phyloP scores from a whole-genome alignment of 169 alveolate species.

The Cryptosporidium canis region DNA sequence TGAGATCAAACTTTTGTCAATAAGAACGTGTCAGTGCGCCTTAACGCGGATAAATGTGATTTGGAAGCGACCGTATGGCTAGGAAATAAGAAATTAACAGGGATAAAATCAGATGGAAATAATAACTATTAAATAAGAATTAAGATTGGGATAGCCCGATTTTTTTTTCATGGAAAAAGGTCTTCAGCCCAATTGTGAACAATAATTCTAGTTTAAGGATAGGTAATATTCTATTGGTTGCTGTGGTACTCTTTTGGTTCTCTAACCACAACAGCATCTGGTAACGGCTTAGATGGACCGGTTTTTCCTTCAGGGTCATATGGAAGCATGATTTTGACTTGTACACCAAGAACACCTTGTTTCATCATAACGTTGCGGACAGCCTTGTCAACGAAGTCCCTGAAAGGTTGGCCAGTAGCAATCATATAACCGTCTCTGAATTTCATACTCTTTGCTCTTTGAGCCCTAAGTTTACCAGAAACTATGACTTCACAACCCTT shows the following conservation, averaged over 20 bases:
- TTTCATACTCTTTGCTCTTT: constrained; percentile 99
- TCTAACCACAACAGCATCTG: constrained; percentile 95
- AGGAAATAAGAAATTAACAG: neutral
- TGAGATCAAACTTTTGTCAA: neutral
- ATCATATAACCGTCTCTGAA: constrained; percentile 97
- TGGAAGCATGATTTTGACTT: constrained; percentile 96
- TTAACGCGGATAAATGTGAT: neutral
- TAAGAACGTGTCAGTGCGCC: neutral
- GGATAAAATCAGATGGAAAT: neutral
- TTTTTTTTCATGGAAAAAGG: neutral
- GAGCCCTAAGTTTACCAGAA: constrained; percentile 99
- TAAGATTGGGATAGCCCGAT: neutral
- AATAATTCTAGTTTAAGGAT: neutral
- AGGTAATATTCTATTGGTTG: constrained; percentile 2
- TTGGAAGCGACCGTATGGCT: neutral
- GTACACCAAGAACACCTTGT: constrained; percentile 96
- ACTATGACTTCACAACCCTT: constrained; percentile 99
- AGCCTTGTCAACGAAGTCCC: constrained; percentile 95
- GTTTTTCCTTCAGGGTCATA: constrained; percentile 96
- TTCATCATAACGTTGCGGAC: constrained; percentile 98
- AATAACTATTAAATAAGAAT: neutral
- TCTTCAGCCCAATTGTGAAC: constrained; percentile 1
- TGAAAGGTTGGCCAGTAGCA: constrained; percentile 99
- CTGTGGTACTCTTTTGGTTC: constrained; percentile 90
- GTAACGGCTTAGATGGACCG: constrained; percentile 94